phyloP scores from a whole-genome alignment of 805 yeast genomes.

The Scheffersomyces spartinae region DNA sequence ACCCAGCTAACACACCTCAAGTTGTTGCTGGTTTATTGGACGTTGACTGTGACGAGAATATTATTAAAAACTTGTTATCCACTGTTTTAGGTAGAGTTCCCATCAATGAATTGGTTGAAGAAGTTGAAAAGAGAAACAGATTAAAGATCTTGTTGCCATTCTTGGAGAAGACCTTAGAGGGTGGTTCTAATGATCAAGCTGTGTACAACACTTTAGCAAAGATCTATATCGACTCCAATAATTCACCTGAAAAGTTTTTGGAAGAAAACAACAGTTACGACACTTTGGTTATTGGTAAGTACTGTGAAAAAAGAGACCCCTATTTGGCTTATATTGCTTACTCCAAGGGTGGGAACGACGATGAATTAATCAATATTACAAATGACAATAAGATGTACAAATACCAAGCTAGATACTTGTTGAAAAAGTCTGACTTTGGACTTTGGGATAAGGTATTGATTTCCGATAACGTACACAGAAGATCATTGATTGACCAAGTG shows the following conservation, averaged over 20 bases:
- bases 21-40: constrained; percentile 93
- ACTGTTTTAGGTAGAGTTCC: constrained; percentile 95
- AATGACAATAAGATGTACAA: constrained; percentile 97
- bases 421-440: constrained; percentile 73
- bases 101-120: constrained; percentile 74
- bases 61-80: constrained; percentile 67
- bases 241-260: constrained; percentile 93
- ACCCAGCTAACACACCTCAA: constrained; percentile 91
- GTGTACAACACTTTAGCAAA: constrained; percentile 92
- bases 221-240: constrained; percentile 95
- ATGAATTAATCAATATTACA: constrained; percentile 80
- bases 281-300: constrained; percentile 91
- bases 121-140: constrained; percentile 94
- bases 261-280: constrained; percentile 84
- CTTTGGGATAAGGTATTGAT: constrained; percentile 75
- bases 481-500: constrained; percentile 86
- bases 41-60: constrained; percentile 91
- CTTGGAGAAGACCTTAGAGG: constrained; percentile 75
- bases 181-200: constrained; percentile 82
- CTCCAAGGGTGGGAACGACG: constrained; percentile 89
- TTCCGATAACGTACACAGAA: constrained; percentile 73
- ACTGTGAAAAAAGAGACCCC: constrained; percentile 99
- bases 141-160: constrained; percentile 86
- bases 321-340: constrained; percentile 95
- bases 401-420: constrained; percentile 94